Evolutionary conservation across 2,329 filamentous ascomycete genomes (phyloP).

Genomic region (Thielaviopsis punctulata): DNA sequence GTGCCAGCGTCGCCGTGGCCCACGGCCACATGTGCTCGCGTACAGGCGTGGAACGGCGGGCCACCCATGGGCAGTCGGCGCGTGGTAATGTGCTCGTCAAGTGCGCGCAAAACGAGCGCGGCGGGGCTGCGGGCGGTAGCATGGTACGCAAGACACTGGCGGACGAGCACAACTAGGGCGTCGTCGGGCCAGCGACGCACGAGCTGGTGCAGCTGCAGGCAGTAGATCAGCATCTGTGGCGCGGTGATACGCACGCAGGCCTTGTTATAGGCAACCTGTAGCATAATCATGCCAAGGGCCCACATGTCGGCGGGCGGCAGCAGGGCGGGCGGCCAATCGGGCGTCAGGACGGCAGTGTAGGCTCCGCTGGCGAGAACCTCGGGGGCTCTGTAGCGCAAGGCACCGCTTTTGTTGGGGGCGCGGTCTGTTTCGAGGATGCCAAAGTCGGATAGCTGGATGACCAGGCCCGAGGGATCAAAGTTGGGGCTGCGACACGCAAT

Average conservation of each 20-base stretch:
- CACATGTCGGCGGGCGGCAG: neutral
- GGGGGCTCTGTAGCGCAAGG: constrained; percentile 1
- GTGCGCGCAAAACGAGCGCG: neutral
- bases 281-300: neutral
- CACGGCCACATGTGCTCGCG: neutral
- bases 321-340: neutral
- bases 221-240: neutral
- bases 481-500: neutral
- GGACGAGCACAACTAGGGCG: neutral
- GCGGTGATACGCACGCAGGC: neutral
- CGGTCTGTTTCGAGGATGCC: constrained; percentile 4
- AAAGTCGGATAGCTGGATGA: constrained; percentile 6
- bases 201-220: constrained; percentile 1
- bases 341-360: neutral
- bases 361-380: neutral
- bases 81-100: neutral
- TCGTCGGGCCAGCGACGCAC: neutral
- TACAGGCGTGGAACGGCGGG: neutral
- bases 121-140: neutral
- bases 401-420: neutral
- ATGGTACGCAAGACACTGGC: constrained; percentile 1
- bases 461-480: neutral
- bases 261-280: neutral
- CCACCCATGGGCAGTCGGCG: neutral
- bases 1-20: neutral